Percentiles rank a stretch among this genome's conserved stretches.
Conservation (phyloP, 768 basidiomycete species). For the Podaxis sp. region DNA sequence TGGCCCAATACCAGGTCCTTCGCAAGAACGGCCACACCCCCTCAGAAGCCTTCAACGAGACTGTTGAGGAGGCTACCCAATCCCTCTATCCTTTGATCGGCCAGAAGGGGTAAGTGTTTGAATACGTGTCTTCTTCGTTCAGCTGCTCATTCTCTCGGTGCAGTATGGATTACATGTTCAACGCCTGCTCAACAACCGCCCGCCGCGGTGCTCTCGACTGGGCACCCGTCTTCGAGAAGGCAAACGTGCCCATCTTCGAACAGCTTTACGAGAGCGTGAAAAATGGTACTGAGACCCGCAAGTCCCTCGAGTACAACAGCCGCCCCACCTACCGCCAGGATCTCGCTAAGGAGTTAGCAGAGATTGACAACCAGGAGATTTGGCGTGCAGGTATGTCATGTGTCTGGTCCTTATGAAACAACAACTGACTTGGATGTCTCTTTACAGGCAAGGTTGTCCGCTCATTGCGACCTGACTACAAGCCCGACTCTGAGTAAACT, state of each 20-base stretch:
- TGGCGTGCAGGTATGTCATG: constrained; percentile 81
- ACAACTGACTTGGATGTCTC: constrained; percentile 1
- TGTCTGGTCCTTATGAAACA: not conserved
- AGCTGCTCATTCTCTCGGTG: not conserved
- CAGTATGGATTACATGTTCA: constrained; percentile 99
- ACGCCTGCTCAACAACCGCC: constrained; percentile 98
- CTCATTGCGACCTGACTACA: constrained; percentile 83
- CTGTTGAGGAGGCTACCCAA: constrained; percentile 99
- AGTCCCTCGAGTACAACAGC: constrained; percentile 94
- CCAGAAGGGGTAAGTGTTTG: constrained; percentile 71
- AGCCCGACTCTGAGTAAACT: constrained; percentile 53
- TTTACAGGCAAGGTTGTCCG: constrained; percentile 87
- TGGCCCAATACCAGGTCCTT: constrained; percentile 97
- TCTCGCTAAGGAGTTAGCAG: constrained; percentile 87
- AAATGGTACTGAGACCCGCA: constrained; percentile 96
- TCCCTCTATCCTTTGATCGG: constrained; percentile 97
- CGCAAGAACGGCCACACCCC: constrained; percentile 95
- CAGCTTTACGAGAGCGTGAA: constrained; percentile 91
- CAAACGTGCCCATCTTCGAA: constrained; percentile 94
- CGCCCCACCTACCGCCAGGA: constrained; percentile 91
- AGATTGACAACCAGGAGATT: constrained; percentile 98
- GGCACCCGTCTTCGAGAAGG: constrained; percentile 95
- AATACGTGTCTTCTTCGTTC: not conserved
- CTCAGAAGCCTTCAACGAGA: constrained; percentile 99
- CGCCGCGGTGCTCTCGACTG: constrained; percentile 99